Evolutionary conservation across 1,139 yeast species (phyloP), one percentile per base, ranked within the genome.

Genomic region (Geotrichum candidum): DNA sequence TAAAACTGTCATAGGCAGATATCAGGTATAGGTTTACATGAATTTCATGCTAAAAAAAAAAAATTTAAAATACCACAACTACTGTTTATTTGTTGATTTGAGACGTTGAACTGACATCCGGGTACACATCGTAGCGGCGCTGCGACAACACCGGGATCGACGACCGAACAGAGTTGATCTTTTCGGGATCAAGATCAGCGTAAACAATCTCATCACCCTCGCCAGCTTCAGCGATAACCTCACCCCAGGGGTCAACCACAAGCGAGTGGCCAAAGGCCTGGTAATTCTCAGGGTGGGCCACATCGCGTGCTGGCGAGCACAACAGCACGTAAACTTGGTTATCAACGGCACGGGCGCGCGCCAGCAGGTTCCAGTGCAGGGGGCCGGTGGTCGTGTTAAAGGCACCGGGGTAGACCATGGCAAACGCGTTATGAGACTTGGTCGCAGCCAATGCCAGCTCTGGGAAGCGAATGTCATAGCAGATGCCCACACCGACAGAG

Each of bases 321-420:
- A 90, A 74, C 13, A 91, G 75, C 11, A 90, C 88, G 71, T 83
- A 92, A 10, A 88, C 73, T 74, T 92, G 95, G 74, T 92, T 92
- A 73, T 92, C 98, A 11, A 92, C 87, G 3, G 97, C 96, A 65
- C 98, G 80, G 0, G 96, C 82, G 64, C 92, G 80, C 1, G 95
- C 97, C 64, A 92, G 81, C 67, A 91, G 79, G 67, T 87, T 88
- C 98, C 98, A 92, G 73, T 90, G 97, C 71, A 90, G 78, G 0
- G 98, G 98, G 0, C 98, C 98, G 0, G 98, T 92, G 38, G 94
- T 90, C 27, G 96, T 89, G 78, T 92, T 92, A 78, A 92, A 92
- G 0, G 98, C 98, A 60, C 97, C 96, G 0, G 98, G 98, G 68
- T 90, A 91, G 60, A 90, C 80, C 94, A 91, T 87, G 48, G 95